Evolutionary conservation across 179 eudicot species (phyloP).

Genomic region (Beta macrorhiza): DNA sequence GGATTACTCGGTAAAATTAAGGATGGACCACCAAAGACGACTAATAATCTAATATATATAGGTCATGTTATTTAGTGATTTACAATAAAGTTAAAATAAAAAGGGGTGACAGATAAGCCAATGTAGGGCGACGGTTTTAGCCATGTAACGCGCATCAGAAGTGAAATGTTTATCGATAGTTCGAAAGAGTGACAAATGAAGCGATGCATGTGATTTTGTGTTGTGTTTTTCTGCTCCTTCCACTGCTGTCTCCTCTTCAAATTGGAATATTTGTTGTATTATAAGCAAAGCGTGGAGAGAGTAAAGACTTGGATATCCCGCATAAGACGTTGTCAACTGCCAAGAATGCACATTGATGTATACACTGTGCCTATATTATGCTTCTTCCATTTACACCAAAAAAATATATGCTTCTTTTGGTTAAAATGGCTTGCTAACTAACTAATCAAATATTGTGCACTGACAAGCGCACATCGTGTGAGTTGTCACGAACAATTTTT

Average conservation of each 20-base stretch:
- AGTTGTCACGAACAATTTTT: too few species aligned
- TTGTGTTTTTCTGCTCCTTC: conserved; percentile 8
- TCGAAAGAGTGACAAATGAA: too few species aligned
- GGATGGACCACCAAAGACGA: background rate
- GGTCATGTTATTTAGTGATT: background rate
- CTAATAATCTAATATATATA: background rate
- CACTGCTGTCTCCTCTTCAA: background rate
- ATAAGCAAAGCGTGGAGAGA: background rate
- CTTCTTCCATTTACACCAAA: too few species aligned
- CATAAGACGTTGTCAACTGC: background rate
- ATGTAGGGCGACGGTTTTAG: conserved; percentile 5
- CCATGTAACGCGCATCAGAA: conserved; percentile 7
- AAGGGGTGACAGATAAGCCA: background rate
- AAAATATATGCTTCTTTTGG: too few species aligned
- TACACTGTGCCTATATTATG: background rate
- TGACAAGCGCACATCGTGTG: too few species aligned
- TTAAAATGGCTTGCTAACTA: too few species aligned
- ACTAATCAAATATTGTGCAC: too few species aligned
- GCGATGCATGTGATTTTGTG: conserved; percentile 21
- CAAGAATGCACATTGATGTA: background rate
- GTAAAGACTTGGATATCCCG: background rate
- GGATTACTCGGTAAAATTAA: background rate
- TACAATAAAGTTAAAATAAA: too few species aligned
- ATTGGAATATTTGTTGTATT: conserved; percentile 14
- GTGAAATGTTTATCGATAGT: background rate